Conservation (phyloP, 2,329 filamentous ascomycete species). For the Cytospora piceicola region DNA sequence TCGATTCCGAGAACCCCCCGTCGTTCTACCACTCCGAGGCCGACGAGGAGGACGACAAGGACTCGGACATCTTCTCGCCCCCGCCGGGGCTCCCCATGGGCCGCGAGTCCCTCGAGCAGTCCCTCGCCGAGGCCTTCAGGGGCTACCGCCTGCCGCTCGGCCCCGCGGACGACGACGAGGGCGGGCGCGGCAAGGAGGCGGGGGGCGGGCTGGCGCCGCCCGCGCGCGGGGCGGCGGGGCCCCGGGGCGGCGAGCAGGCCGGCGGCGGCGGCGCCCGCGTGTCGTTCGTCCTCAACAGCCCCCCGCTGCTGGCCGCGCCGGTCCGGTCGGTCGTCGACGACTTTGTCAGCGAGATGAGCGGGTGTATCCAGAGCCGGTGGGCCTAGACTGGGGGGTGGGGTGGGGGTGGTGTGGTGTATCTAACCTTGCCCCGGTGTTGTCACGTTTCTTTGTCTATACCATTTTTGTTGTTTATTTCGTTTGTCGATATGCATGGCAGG, state of each 20-base stretch:
- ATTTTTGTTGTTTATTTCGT: constrained; percentile 10
- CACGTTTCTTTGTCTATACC: neutral
- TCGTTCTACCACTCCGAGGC: constrained; percentile 51
- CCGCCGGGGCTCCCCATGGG: constrained; percentile 32
- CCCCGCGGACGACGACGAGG: constrained; percentile 33
- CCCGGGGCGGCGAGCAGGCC: neutral
- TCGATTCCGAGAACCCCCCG: constrained; percentile 47
- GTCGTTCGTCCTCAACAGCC: constrained; percentile 24
- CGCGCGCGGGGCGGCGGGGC: too few species aligned
- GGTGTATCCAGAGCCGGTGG: constrained; percentile 16
- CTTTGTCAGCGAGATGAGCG: constrained; percentile 39
- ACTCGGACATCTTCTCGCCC: constrained; percentile 41
- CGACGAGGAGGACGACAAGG: constrained; percentile 45
- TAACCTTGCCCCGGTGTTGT: neutral
- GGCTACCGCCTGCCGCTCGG: constrained; percentile 54
- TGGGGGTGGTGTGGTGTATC: too few species aligned
- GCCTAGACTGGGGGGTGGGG: neutral
- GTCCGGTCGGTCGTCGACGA: constrained; percentile 46
- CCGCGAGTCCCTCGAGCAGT: constrained; percentile 34
- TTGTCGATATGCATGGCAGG: constrained; percentile 18
- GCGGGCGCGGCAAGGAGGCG: constrained; percentile 1
- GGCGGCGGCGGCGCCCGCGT: constrained; percentile 3
- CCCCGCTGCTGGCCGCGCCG: constrained; percentile 40
- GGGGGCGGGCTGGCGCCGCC: constrained; percentile 34
- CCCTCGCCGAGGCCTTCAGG: constrained; percentile 39